Percentiles rank a stretch among this genome's conserved stretches.
These are phyloP conservation scores for Ceratonia siliqua DNA, from an alignment of 306 rosid species.

Conservation along the genomic window DNA sequence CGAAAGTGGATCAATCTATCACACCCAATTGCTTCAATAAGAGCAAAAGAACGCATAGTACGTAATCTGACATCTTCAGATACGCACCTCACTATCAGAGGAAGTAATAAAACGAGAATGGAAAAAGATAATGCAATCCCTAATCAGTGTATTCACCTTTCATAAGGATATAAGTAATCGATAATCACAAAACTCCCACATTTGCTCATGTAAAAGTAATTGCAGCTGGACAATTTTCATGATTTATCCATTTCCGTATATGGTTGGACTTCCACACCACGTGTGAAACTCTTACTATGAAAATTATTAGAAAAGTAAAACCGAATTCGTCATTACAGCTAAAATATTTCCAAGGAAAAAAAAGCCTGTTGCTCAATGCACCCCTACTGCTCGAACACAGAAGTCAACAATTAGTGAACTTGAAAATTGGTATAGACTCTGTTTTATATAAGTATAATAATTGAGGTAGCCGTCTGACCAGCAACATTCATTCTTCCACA, in stretches of 20 bases:
- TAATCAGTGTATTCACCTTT: neutral
- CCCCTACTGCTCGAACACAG: neutral
- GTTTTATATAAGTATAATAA: neutral
- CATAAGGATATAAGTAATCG: neutral
- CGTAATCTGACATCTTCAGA: neutral
- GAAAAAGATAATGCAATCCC: neutral
- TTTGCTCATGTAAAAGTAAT: neutral
- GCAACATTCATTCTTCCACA: neutral
- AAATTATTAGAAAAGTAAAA: neutral
- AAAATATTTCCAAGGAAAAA: neutral
- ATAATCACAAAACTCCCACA: neutral
- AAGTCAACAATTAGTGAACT: neutral
- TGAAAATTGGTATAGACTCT: neutral
- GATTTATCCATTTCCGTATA: neutral
- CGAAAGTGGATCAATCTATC: neutral
- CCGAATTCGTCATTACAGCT: neutral
- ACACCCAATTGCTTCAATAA: constrained; percentile 1
- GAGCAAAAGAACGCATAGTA: neutral
- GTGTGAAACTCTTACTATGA: neutral
- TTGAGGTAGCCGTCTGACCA: neutral
- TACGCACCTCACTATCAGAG: neutral
- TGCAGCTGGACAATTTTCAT: neutral
- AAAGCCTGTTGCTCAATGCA: neutral
- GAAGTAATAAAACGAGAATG: neutral
- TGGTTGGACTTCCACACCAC: neutral